These are phyloP conservation scores for Rhipidocladum racemiflorum DNA, from an alignment of 176 grass and related monocot genomes.

Conservation along the genomic window DNA sequence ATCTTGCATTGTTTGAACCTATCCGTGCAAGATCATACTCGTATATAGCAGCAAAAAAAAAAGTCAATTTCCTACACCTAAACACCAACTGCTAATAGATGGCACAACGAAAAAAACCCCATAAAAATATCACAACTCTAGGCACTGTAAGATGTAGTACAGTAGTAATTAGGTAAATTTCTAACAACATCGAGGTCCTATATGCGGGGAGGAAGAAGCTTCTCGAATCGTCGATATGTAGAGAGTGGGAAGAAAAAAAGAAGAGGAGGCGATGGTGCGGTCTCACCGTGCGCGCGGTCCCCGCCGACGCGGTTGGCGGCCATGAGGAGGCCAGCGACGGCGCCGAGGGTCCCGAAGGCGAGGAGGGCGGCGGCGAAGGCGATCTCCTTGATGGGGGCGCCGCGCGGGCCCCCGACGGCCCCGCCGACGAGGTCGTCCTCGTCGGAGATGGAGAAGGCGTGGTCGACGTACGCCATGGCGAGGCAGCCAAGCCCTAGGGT, in stretches of 20 bases:
- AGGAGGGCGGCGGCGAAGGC: slow-evolving; percentile 89
- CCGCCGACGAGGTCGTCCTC: slow-evolving; percentile 84
- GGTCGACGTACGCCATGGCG: slow-evolving; percentile 96
- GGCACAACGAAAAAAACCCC: neutral
- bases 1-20: neutral
- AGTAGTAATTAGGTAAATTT: neutral
- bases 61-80: neutral
- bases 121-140: neutral
- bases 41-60: neutral
- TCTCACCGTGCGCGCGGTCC: slow-evolving; percentile 78
- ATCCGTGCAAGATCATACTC: neutral
- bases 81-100: neutral
- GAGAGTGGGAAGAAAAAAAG: neutral
- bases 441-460: slow-evolving; percentile 94
- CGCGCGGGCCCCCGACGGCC: slow-evolving; percentile 42
- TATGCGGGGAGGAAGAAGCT: neutral
- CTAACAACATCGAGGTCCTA: neutral
- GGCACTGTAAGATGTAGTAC: neutral
- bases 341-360: slow-evolving; percentile 72
- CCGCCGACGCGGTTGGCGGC: slow-evolving; percentile 78
- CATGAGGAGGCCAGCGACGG: slow-evolving; percentile 61
- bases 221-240: neutral
- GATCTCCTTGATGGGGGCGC: slow-evolving; percentile 96
- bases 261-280: neutral
- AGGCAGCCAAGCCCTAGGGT: neutral